Conservation (phyloP, 169 alveolate genomes). For the Plasmodium gaboni region DNA sequence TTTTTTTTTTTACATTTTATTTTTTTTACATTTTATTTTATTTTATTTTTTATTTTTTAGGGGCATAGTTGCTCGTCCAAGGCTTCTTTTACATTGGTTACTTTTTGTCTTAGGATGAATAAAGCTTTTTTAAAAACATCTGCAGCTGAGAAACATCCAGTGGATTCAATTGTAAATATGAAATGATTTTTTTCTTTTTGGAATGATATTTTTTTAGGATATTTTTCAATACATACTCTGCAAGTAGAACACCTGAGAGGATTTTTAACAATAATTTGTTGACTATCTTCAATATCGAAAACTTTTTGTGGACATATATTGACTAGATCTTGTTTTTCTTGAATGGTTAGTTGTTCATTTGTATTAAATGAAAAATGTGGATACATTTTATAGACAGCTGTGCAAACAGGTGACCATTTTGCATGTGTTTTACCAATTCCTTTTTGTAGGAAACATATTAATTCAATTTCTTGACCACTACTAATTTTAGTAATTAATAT, state of each 20-base stretch:
- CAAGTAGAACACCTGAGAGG: slow-evolving; percentile 97
- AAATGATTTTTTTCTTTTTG: slow-evolving; percentile 89
- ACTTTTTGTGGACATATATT: slow-evolving; percentile 96
- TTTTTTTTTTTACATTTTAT: not conserved
- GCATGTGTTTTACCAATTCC: slow-evolving; percentile 99
- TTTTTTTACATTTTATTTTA: not conserved
- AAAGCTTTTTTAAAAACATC: slow-evolving; percentile 82
- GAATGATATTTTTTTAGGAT: slow-evolving; percentile 85
- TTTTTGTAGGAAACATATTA: slow-evolving; percentile 94
- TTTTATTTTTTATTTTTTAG: not conserved
- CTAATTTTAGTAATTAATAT: slow-evolving; percentile 96
- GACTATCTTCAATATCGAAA: slow-evolving; percentile 93
- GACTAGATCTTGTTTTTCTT: slow-evolving; percentile 92
- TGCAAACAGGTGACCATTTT: slow-evolving; percentile 99
- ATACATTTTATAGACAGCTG: slow-evolving; percentile 97
- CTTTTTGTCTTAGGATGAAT: slow-evolving; percentile 77
- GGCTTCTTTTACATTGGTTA: slow-evolving; percentile 71
- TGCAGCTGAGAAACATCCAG: slow-evolving; percentile 86
- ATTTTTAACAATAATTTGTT: slow-evolving; percentile 90
- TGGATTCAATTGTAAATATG: slow-evolving; percentile 89
- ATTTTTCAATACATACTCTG: slow-evolving; percentile 97
- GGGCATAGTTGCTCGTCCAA: slow-evolving; percentile 47
- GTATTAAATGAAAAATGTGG: slow-evolving; percentile 83
- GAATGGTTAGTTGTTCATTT: slow-evolving; percentile 85
- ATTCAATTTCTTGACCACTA: slow-evolving; percentile 97